Base-by-base conservation (phyloP, 2,329 filamentous ascomycete species). In the Chaetoscypha palmicola region DNA sequence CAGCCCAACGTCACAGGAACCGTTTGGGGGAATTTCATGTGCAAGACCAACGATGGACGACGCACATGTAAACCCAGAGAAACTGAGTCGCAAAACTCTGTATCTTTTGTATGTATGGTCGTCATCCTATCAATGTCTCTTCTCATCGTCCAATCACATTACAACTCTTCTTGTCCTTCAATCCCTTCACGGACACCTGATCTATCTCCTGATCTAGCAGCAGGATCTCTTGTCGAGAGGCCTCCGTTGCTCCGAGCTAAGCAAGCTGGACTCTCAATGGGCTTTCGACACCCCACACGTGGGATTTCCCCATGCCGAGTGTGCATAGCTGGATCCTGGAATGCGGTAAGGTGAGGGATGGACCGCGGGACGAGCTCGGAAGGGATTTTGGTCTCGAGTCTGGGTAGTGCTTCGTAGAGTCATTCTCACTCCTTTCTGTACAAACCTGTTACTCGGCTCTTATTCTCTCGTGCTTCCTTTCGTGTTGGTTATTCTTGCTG, bases 181-280 rank as follows among this genome's bases (percentile, higher is more conserved):
- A 31, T 31, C 28, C 11, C 16, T 14, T 31, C 11, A 31, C 28
- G n/a, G n/a, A n/a, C 28, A 31, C 3, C 28, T 31, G 9, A 28
- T 8, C 12, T 11, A 31, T 12, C 16, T 14, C 38, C 12, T 19
- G 9, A 14, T 14, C 17, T 14, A 20, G 22, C 20, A 14, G 36
- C 20, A 16, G n/a, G 32, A 16, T 34, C n/a, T 34, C 3, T 12
- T 16, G 12, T 10, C 5, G 32, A 16, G 10, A 19, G 3, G 32
- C 28, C 37, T 45, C 42, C 42, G 42, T 34, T 45, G 3, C 42
- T 36, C 42, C 42, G 42, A 34, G 36, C 42, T 45, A 45, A 45
- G 35, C 3, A 16, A 17, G 32, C 32, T 34, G n/a, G 32, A n/a
- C n/a, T n/a, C 16, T 31, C 28, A 4, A 17, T 34, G 32, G 32